Conservation (phyloP, 2,329 filamentous ascomycete genomes). For the Teratosphaeria pseudoeucalypti region DNA sequence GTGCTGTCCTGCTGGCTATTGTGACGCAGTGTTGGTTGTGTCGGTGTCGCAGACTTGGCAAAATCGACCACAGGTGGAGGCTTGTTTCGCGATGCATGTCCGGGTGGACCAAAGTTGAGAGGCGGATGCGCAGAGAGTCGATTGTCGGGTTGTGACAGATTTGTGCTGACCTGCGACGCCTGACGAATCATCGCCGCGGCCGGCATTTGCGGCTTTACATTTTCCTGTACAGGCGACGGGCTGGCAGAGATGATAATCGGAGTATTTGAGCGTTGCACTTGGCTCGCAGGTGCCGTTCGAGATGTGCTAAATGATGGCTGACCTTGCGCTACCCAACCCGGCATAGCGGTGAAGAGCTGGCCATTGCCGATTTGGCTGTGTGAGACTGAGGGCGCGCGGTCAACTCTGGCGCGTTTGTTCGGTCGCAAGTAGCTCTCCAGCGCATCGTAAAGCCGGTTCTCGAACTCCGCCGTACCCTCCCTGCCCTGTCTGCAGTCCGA, state of each 20-base stretch:
- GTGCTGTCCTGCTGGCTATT: background rate
- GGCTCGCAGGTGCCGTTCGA: background rate
- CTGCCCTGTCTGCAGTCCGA: background rate
- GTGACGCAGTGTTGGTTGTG: background rate
- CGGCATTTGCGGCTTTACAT: background rate
- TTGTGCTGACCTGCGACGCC: background rate
- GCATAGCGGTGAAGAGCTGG: background rate
- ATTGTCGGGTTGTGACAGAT: background rate
- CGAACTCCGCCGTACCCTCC: background rate
- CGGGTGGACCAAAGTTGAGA: background rate
- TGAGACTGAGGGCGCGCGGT: background rate
- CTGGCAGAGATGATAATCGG: background rate
- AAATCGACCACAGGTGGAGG: background rate
- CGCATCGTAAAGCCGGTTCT: background rate
- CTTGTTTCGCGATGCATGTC: background rate
- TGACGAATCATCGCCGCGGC: background rate
- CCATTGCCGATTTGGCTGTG: background rate
- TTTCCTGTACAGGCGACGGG: background rate
- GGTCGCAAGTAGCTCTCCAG: background rate
- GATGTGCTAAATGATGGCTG: background rate
- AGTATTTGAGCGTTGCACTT: background rate
- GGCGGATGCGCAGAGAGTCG: background rate
- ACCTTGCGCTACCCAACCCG: background rate
- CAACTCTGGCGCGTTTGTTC: background rate
- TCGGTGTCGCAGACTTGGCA: background rate